Conservation (phyloP, 2,329 filamentous ascomycete species). For the Fusarium miscanthi region DNA sequence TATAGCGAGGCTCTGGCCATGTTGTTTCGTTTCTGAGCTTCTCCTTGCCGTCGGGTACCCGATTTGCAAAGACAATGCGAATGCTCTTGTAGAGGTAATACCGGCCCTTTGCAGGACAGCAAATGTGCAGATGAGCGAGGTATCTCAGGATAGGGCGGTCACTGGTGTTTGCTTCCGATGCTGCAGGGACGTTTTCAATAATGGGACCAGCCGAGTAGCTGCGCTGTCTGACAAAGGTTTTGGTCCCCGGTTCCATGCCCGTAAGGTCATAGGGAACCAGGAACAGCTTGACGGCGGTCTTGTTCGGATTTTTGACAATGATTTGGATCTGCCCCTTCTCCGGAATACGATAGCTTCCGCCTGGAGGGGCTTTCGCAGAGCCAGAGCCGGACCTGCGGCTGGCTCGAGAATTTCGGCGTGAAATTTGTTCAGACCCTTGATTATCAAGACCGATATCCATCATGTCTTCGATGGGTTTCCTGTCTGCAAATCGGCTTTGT, state of each 20-base stretch:
- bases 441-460: conserved; percentile 35
- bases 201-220: conserved; percentile 91
- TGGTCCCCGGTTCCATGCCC: conserved; percentile 93
- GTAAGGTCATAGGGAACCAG: conserved; percentile 91
- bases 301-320: conserved; percentile 97
- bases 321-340: conserved; percentile 95
- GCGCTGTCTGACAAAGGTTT: conserved; percentile 94
- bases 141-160: conserved; percentile 84
- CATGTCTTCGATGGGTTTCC: conserved; percentile 45
- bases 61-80: conserved; percentile 94
- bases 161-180: conserved; percentile 38
- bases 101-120: conserved; percentile 82
- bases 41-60: conserved; percentile 95
- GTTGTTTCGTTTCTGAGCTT: conserved; percentile 91
- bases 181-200: conserved; percentile 71
- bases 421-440: conserved; percentile 23
- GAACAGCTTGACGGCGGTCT: conserved; percentile 96
- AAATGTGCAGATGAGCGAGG: conserved; percentile 92
- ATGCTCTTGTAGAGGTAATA: conserved; percentile 94
- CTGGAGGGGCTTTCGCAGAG: conserved; percentile 71
- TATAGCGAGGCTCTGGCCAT: conserved; percentile 87
- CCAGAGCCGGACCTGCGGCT: conserved; percentile 68
- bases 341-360: conserved; percentile 93
- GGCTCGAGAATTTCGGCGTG: conserved; percentile 50
- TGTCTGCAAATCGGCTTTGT: conserved; percentile 57